Percentiles rank a stretch among this genome's conserved stretches.
Conservation (phyloP, 495 filamentous ascomycete genomes). For the Pyronema domesticum region DNA sequence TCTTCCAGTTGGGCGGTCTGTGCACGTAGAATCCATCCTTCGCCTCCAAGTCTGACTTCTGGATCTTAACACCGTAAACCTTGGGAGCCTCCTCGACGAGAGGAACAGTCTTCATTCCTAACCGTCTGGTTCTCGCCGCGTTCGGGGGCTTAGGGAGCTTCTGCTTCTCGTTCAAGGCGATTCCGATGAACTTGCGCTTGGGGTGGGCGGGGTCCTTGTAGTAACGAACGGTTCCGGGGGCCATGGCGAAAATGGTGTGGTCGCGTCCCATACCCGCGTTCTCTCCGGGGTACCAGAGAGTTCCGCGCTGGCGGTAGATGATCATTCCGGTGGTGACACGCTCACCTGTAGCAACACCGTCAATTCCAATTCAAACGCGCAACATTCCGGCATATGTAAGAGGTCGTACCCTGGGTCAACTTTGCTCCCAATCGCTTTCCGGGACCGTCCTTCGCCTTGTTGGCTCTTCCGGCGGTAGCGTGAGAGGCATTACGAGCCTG, state of each 20-base stretch:
- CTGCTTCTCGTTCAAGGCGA: constrained; percentile 61
- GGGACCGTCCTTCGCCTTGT: constrained; percentile 62
- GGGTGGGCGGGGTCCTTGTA: constrained; percentile 77
- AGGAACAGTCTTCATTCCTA: constrained; percentile 40
- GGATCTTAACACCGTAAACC: constrained; percentile 12
- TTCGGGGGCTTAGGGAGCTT: constrained; percentile 56
- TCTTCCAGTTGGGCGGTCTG: constrained; percentile 20
- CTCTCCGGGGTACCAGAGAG: constrained; percentile 84
- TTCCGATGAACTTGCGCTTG: constrained; percentile 76
- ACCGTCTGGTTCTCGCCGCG: constrained; percentile 44
- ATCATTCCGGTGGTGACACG: constrained; percentile 91
- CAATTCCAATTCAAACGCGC: background rate
- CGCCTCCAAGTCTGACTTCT: constrained; percentile 12
- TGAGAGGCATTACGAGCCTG: constrained; percentile 58
- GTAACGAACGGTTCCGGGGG: constrained; percentile 82
- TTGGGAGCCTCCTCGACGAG: constrained; percentile 7
- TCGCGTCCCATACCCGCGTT: constrained; percentile 89
- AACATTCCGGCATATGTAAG: background rate
- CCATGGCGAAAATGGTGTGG: constrained; percentile 81
- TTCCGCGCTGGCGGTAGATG: constrained; percentile 91
- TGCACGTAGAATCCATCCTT: constrained; percentile 17
- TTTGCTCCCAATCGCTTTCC: constrained; percentile 93
- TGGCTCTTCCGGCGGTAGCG: constrained; percentile 74
- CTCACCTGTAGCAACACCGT: constrained; percentile 38
- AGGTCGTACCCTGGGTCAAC: constrained; percentile 49